A percentile compares a stretch with the other conserved stretches of the same genome.
phyloP scores from a whole-genome alignment of 1,139 yeast species.

The Saccharomyces uvarum region DNA sequence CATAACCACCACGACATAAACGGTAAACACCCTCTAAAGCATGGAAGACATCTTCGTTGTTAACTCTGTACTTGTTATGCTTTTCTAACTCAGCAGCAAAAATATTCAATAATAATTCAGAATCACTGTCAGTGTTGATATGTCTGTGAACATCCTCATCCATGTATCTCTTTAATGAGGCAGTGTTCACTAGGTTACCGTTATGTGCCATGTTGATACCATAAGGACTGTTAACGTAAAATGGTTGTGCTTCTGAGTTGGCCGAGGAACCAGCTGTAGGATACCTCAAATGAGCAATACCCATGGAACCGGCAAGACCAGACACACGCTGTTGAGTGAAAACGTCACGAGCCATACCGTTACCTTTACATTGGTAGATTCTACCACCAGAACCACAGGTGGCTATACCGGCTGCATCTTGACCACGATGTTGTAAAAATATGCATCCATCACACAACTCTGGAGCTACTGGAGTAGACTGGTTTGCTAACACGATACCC shows the following conservation, averaged over 20 bases:
- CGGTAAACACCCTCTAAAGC: slow-evolving; percentile 80
- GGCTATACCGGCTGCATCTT: slow-evolving; percentile 98
- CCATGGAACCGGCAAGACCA: slow-evolving; percentile 87
- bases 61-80: slow-evolving; percentile 87
- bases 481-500: slow-evolving; percentile 80
- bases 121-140: slow-evolving; percentile 92
- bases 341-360: slow-evolving; percentile 97
- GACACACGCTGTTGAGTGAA: slow-evolving; percentile 76
- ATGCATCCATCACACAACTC: slow-evolving; percentile 90
- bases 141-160: slow-evolving; percentile 96
- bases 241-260: slow-evolving; percentile 97
- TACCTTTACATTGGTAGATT: slow-evolving; percentile 94
- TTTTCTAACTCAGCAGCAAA: slow-evolving; percentile 90
- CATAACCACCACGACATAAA: slow-evolving; percentile 87
- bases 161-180: slow-evolving; percentile 64
- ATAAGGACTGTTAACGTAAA: slow-evolving; percentile 93
- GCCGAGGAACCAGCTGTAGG: slow-evolving; percentile 99
- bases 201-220: slow-evolving; percentile 88
- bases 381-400: slow-evolving; percentile 94
- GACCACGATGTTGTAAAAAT: slow-evolving; percentile 95
- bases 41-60: slow-evolving; percentile 77
- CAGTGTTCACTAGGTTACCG: slow-evolving; percentile 88
- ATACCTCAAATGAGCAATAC: slow-evolving; percentile 87
- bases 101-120: slow-evolving; percentile 78
- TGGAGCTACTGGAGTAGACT: slow-evolving; percentile 65